Evolutionary conservation across 345 rosid species (phyloP).

Genomic region (Eucalyptus melliodora): DNA sequence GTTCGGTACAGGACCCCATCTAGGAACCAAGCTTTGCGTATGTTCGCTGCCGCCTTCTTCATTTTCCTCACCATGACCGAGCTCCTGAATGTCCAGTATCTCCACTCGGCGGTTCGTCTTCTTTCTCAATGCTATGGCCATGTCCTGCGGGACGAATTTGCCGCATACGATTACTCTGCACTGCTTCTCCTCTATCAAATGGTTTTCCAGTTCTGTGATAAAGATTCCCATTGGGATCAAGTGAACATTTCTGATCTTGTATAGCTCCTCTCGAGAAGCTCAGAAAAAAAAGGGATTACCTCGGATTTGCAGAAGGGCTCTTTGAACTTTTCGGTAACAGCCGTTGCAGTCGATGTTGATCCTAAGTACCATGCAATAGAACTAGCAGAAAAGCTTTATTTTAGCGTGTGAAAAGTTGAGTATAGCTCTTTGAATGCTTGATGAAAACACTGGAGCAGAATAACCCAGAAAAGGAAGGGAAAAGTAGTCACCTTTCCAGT

Average conservation of each 20-base stretch:
- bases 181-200: slow-evolving; percentile 28
- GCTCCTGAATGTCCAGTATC: slow-evolving; percentile 31
- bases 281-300: background rate
- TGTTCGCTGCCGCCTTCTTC: background rate
- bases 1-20: background rate
- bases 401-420: background rate
- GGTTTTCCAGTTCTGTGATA: slow-evolving; percentile 19
- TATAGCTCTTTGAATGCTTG: background rate
- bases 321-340: slow-evolving; percentile 31
- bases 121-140: slow-evolving; percentile 35
- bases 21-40: background rate
- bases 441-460: background rate
- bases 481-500: background rate
- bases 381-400: background rate
- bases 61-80: background rate
- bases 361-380: slow-evolving; percentile 35
- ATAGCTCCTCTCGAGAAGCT: background rate
- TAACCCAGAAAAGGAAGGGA: background rate
- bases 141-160: slow-evolving; percentile 21
- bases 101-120: slow-evolving; percentile 41
- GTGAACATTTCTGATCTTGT: background rate
- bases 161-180: slow-evolving; percentile 25
- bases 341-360: slow-evolving; percentile 43
- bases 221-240: background rate
- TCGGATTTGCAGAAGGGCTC: slow-evolving; percentile 24